Percentiles rank a stretch among this genome's conserved stretches.
These are phyloP conservation scores for Acorus calamus DNA, from an alignment of 106 monocot genomes.

Conservation along the genomic window DNA sequence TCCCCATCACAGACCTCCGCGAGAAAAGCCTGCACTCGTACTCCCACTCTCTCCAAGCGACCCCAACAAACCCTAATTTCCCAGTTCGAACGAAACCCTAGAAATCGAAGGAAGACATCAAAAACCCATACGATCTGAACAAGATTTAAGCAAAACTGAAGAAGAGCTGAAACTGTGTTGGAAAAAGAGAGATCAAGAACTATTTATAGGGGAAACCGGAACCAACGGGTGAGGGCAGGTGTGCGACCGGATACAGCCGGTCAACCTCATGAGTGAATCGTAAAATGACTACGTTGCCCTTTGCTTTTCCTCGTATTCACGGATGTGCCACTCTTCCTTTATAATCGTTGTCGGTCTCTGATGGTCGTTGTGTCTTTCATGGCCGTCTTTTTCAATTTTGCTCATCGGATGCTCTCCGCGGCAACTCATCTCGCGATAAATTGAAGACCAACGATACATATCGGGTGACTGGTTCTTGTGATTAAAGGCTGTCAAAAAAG, in stretches of 20 bases:
- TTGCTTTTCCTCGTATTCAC: no score
- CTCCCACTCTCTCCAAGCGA: not conserved
- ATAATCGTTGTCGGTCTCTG: no score
- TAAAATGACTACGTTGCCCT: no score
- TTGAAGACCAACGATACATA: no score
- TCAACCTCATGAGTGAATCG: not conserved
- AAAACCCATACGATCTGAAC: not conserved
- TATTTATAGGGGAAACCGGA: slow-evolving; percentile 11
- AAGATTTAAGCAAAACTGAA: not conserved
- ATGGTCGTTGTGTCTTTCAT: no score
- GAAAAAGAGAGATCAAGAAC: not conserved
- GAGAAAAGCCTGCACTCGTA: not conserved
- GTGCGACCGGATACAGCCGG: slow-evolving; percentile 17
- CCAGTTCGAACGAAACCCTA: not conserved
- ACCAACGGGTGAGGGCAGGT: not conserved
- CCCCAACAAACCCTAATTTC: slow-evolving; percentile 7
- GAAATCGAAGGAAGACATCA: not conserved
- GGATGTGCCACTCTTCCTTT: no score
- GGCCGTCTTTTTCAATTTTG: no score
- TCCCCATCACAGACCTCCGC: not conserved
- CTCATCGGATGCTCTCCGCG: no score
- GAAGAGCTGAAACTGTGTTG: not conserved
- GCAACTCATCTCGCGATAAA: no score
- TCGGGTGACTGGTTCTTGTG: no score
- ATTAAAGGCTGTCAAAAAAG: no score